These are phyloP conservation scores for Fraxinus dipetala DNA, from an alignment of 305 asterid species.

Conservation along the genomic window DNA sequence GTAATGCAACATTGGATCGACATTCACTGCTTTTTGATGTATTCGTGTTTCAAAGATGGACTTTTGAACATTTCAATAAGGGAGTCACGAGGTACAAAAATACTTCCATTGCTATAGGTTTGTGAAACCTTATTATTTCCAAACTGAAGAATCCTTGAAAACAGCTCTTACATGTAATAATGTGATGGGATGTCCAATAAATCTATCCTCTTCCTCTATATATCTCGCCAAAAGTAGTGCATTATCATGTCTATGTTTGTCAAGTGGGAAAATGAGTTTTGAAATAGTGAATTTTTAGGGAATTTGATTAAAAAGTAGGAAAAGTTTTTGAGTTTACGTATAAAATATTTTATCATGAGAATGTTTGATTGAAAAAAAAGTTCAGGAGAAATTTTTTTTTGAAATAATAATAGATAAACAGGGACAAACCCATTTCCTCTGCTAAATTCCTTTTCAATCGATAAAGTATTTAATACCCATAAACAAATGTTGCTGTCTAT, in stretches of 20 bases:
- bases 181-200: neutral
- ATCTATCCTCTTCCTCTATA: neutral
- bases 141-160: neutral
- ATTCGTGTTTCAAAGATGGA: neutral
- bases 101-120: neutral
- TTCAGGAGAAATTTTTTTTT: no score
- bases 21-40: neutral
- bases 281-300: no score
- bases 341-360: no score
- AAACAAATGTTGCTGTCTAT: neutral
- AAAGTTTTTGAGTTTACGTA: no score
- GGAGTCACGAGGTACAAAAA: no score
- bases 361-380: neutral
- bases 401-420: neutral
- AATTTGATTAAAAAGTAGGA: neutral
- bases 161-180: neutral
- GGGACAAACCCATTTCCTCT: neutral
- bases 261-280: no score
- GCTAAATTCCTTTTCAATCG: neutral
- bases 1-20: neutral
- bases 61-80: neutral
- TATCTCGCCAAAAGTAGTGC: neutral
- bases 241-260: neutral
- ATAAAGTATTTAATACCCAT: neutral
- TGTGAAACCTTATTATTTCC: neutral